Evolutionary conservation across 2,329 filamentous ascomycete species (phyloP), one percentile per base, ranked within the genome.

Genomic region (Claviceps pazoutovae): DNA sequence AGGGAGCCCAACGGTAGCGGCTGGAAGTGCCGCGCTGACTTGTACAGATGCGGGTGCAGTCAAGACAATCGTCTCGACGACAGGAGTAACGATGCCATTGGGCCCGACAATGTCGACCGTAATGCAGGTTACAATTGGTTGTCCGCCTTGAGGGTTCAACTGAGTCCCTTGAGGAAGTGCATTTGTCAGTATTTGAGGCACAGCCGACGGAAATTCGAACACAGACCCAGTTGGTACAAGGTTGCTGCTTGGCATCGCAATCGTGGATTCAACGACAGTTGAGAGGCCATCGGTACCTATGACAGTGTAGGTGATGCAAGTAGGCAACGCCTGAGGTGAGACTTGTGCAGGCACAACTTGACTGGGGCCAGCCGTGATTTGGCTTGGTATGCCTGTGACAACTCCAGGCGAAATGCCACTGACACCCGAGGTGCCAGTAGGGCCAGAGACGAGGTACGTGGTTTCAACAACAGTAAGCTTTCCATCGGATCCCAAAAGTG

Each of bases 91-190:
- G 14, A 60, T 52, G 14, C 66, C 65, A 55, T 68, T 59, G 5
- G 61, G 56, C 11, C 66, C 66, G 14, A 67, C 51, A 36, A 66
- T 52, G 4, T 64, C 52, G 17, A 62, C 58, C 2, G 66, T 68
- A 44, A 65, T 62, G 52, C 61, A 55, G 2, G 59, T 59, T n/a
- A 64, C 64, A 51, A 60, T 52, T 5, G 51, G 56, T 38, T 37
- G 49, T n/a, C 46, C 51, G 51, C 49, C 55, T 16, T 55, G 53
- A 11, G 59, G 51, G 34, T 43, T 51, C 30, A 51, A 23, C 51
- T 56, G 48, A 37, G 53, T 50, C 5, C 59, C 57, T 50, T 58
- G 55, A 1, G 58, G 60, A 36, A 61, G 48, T 17, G 3, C 42
- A 7, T 16, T 41, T 13, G 56, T 53, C 30, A 39, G 42, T 37